Evolutionary conservation across 768 basidiomycete species (phyloP).

Genomic region (Boletus speciosus): DNA sequence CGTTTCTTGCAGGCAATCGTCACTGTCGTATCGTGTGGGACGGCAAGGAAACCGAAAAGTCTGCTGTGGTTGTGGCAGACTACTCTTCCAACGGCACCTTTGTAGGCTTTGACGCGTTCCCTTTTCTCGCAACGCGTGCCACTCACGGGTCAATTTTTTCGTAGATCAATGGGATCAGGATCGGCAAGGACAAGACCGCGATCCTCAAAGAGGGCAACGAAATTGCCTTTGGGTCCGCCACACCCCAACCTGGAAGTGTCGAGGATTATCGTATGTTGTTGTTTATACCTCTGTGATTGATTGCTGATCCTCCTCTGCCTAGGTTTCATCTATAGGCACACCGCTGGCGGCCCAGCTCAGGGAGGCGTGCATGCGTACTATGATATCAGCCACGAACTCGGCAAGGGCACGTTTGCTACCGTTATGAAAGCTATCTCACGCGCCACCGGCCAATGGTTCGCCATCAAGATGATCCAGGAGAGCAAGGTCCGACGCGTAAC

Average conservation of each 20-base stretch:
- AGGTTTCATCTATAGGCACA: constrained; percentile 75
- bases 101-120: constrained; percentile 26
- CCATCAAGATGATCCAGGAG: constrained; percentile 82
- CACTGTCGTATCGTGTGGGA: constrained; percentile 40
- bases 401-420: constrained; percentile 88
- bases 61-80: constrained; percentile 34
- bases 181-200: constrained; percentile 38
- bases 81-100: constrained; percentile 45
- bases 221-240: constrained; percentile 72
- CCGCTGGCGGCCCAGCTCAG: constrained; percentile 45
- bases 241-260: constrained; percentile 41
- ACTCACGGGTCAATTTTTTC: constrained; percentile 5
- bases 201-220: constrained; percentile 68
- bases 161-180: constrained; percentile 39
- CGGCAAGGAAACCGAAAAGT: constrained; percentile 29
- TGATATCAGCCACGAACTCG: constrained; percentile 68
- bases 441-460: constrained; percentile 68
- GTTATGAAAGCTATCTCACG: constrained; percentile 81
- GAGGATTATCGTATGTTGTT: constrained; percentile 72
- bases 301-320: not conserved
- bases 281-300: not conserved
- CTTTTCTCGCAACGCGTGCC: constrained; percentile 2
- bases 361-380: constrained; percentile 62
- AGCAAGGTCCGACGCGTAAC: constrained; percentile 42
- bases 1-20: constrained; percentile 35